Evolutionary conservation across 805 yeast genomes (phyloP).

Genomic region (Metschnikowia gelsemii): DNA sequence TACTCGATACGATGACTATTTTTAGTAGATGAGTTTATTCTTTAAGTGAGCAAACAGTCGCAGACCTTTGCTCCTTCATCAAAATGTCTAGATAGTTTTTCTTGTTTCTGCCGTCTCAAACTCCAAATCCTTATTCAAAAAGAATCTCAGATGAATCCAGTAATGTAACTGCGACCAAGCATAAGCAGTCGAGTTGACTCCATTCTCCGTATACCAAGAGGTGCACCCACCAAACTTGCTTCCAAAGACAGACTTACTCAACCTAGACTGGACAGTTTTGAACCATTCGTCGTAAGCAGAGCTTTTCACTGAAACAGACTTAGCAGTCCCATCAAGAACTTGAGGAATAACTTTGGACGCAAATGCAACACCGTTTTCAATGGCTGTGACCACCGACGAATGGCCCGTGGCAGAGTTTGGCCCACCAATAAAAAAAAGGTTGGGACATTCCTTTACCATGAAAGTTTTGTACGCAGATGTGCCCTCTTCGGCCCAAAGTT

Average conservation of each 20-base stretch:
- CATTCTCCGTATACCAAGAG: constrained; percentile 37
- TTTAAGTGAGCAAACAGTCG: too few relatives aligned
- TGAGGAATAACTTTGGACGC: constrained; percentile 25
- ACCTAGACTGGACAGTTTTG: constrained; percentile 25
- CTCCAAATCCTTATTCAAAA: constrained; percentile 11
- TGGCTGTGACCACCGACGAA: constrained; percentile 39
- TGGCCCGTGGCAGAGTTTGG: constrained; percentile 46
- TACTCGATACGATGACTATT: too few relatives aligned
- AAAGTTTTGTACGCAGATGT: constrained; percentile 37
- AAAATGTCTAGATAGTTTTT: not conserved
- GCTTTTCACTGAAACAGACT: constrained; percentile 32
- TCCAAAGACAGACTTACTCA: constrained; percentile 36
- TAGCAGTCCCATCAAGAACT: constrained; percentile 28
- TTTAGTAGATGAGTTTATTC: too few relatives aligned
- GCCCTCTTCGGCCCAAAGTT: constrained; percentile 33
- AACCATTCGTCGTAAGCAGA: constrained; percentile 37
- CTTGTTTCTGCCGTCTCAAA: constrained; percentile 14
- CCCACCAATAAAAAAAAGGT: constrained; percentile 36
- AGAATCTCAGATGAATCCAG: constrained; percentile 23
- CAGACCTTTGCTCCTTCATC: too few relatives aligned
- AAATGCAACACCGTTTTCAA: constrained; percentile 34
- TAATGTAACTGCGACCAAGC: constrained; percentile 37
- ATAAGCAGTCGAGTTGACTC: constrained; percentile 34
- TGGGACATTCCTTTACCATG: constrained; percentile 35
- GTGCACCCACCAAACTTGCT: constrained; percentile 40